These are phyloP conservation scores for Diaporthe vexans DNA, from an alignment of 2,329 filamentous ascomycete genomes.

Conservation along the genomic window DNA sequence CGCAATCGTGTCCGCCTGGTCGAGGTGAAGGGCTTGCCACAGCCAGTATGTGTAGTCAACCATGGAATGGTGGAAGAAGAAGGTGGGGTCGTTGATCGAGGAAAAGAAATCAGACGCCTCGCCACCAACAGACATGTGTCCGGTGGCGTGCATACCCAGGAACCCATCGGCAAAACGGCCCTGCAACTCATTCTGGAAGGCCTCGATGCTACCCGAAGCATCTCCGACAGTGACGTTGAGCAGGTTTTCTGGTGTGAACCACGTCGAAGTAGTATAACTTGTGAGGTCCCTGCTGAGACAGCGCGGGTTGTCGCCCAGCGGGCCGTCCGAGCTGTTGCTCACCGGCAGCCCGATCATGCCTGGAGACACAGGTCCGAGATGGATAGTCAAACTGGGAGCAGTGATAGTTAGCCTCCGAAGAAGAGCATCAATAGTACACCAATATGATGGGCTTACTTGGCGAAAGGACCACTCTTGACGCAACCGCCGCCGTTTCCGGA, in stretches of 20 bases:
- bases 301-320: constrained; percentile 46
- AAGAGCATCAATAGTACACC: too few relatives aligned
- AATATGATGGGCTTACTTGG: too few relatives aligned
- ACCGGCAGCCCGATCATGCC: background rate
- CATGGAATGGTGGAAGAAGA: constrained; percentile 52
- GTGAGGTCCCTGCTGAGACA: constrained; percentile 46
- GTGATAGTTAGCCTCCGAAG: too few relatives aligned
- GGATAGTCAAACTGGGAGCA: too few relatives aligned
- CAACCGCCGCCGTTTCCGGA: constrained; percentile 36
- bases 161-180: constrained; percentile 48
- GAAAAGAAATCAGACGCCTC: constrained; percentile 30
- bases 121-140: constrained; percentile 30
- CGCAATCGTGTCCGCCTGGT: constrained; percentile 41
- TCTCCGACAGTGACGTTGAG: constrained; percentile 46
- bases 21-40: constrained; percentile 46
- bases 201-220: constrained; percentile 40
- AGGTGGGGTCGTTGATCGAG: constrained; percentile 48
- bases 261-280: constrained; percentile 42
- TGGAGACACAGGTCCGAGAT: constrained; percentile 19
- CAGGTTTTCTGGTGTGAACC: constrained; percentile 45
- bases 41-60: constrained; percentile 48
- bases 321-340: constrained; percentile 12
- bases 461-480: constrained; percentile 28
- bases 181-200: constrained; percentile 51
- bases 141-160: constrained; percentile 41